phyloP scores from a whole-genome alignment of 2,329 filamentous ascomycete species.

The Aspergillus unguis region DNA sequence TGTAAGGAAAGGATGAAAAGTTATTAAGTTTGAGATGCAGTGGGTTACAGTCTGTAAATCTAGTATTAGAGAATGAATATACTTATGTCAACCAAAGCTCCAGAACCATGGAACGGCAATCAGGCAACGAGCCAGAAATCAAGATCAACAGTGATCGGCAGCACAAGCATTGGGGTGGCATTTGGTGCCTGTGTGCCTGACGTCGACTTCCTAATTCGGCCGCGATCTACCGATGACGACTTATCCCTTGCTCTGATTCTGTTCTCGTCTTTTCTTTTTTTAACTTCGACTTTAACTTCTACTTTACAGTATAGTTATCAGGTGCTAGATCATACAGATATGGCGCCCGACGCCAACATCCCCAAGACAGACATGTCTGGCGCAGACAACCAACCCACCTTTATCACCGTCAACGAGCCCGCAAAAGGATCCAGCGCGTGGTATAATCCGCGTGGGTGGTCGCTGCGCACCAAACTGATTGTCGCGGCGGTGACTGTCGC shows the following conservation, averaged over 20 bases:
- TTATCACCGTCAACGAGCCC: background rate
- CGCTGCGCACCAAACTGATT: constrained; percentile 51
- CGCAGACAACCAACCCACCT: constrained; percentile 13
- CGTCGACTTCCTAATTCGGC: too few relatives aligned
- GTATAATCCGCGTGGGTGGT: constrained; percentile 55
- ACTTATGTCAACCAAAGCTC: too few relatives aligned
- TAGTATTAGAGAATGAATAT: too few relatives aligned
- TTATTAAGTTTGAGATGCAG: too few relatives aligned
- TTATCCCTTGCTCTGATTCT: too few relatives aligned
- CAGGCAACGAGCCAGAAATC: too few relatives aligned
- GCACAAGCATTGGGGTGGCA: too few relatives aligned
- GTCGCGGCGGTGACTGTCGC: constrained; percentile 37
- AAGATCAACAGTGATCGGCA: too few relatives aligned
- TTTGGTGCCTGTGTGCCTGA: too few relatives aligned
- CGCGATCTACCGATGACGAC: background rate
- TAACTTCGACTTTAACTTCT: background rate
- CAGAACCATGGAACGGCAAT: too few relatives aligned
- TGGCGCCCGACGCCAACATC: constrained; percentile 1
- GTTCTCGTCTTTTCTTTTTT: background rate
- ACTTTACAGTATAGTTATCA: background rate
- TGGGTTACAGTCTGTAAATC: too few relatives aligned
- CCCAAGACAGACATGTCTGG: constrained; percentile 4
- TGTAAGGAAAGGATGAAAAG: too few relatives aligned
- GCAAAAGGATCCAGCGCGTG: constrained; percentile 5
- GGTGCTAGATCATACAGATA: background rate